These are phyloP conservation scores for Ilex aquifolium DNA, from an alignment of 257 asterid species.

Conservation along the genomic window DNA sequence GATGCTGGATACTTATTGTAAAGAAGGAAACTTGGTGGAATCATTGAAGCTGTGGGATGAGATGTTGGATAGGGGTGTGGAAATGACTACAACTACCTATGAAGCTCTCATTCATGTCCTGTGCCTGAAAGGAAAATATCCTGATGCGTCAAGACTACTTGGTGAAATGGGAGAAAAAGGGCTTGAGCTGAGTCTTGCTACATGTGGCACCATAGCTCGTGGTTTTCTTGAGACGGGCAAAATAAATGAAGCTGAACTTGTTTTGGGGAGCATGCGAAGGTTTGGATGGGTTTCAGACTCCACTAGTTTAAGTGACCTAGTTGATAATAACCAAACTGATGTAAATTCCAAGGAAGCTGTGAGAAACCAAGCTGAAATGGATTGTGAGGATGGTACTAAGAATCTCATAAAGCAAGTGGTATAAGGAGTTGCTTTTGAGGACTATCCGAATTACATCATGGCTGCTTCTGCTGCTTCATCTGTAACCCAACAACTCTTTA, in stretches of 20 bases:
- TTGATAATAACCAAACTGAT: not conserved
- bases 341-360: not conserved
- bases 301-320: not conserved
- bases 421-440: no score
- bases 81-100: not conserved
- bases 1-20: slow-evolving; percentile 11
- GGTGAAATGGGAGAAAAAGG: slow-evolving; percentile 7
- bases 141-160: slow-evolving; percentile 6
- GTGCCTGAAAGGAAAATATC: not conserved
- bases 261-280: slow-evolving; percentile 7
- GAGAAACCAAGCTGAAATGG: no score
- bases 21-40: slow-evolving; percentile 15
- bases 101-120: slow-evolving; percentile 6
- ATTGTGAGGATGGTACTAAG: no score
- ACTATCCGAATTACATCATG: no score
- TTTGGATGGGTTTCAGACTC: slow-evolving; percentile 13
- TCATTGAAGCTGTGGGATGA: not conserved
- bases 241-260: not conserved
- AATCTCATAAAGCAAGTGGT: no score
- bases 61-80: not conserved
- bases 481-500: no score
- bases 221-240: slow-evolving; percentile 6
- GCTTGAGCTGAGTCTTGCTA: slow-evolving; percentile 1
- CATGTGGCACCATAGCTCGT: slow-evolving; percentile 4
- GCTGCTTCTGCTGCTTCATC: no score